Evolutionary conservation across 139 green algal genomes (phyloP), one percentile per base, ranked within the genome.

Genomic region (Yamagishiella unicocca): DNA sequence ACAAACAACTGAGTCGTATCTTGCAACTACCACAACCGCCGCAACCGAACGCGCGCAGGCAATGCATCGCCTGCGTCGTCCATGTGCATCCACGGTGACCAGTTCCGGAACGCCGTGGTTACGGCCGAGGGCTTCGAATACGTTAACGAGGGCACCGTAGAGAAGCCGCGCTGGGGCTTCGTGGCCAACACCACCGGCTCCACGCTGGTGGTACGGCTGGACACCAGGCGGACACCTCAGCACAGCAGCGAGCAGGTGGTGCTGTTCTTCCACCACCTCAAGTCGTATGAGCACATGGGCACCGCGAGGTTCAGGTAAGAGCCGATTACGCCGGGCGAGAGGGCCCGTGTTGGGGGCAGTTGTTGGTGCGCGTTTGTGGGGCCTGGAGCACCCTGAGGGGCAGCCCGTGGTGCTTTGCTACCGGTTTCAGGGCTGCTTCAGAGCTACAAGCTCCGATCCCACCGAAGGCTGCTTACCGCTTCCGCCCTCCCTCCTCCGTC

Each of bases 221-320:
- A 58, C 37, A 78, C 70, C 38, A 4, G 70, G 70, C 38, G 70
- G 12, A 22, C 67, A 14, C 35, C 54, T 24, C 66, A 46, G 2
- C 33, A 25, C 66, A 33, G 33, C 1, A 35, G 35, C 38, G 22
- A 78, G 22, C 38, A 14, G 21, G 70, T 78, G 4, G 24, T 17
- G 19, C 27, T 78, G 70, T 78, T 46, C 40, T 12, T 78, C 3
- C 70, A 78, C 2, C 42, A 58, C 70, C 70, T 78, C 40, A 53
- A 54, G 70, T 78, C 70, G 37, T 78, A 78, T 24, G 38, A 78
- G 70, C 70, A 78, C 70, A 78, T 78, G 70, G 70, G 70, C 22
- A 21, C 54, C 22, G 70, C 37, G 38, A 33, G 27, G 14, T 12
- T 78, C 40, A 78, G 70, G 70, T 78, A 35, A 17, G 70, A 33